Conservation (phyloP, 257 asterid genomes). For the Solanum clarkiae region DNA sequence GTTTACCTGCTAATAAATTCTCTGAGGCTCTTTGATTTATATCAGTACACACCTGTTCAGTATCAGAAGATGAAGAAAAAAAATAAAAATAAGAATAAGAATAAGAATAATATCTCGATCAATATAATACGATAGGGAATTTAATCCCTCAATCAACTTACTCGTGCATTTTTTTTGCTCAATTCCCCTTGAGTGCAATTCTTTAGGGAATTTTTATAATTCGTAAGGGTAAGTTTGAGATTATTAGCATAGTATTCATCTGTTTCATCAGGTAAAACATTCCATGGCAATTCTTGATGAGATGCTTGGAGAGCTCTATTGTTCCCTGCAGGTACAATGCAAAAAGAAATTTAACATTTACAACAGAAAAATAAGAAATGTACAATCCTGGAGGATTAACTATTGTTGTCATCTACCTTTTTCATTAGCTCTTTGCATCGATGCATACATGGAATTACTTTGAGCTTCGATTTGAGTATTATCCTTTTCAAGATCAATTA, state of each 20-base stretch:
- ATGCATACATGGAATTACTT: background rate
- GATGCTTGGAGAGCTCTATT: too few species aligned
- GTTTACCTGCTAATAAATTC: too few species aligned
- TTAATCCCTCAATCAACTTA: background rate
- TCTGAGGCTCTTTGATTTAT: too few species aligned
- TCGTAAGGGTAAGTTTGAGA: background rate
- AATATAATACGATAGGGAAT: too few species aligned
- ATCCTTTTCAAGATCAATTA: background rate
- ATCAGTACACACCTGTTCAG: too few species aligned
- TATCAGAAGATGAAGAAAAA: too few species aligned
- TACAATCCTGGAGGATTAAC: background rate
- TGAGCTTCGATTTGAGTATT: background rate
- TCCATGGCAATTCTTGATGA: background rate
- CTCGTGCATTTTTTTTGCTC: background rate
- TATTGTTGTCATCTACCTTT: conserved; percentile 9
- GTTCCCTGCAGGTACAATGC: too few species aligned
- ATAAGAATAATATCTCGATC: too few species aligned
- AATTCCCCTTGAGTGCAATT: background rate
- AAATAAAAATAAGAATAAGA: too few species aligned
- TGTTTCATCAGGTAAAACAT: background rate
- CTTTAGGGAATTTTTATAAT: background rate
- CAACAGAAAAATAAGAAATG: background rate
- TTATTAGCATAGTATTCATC: background rate
- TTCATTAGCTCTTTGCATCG: background rate
- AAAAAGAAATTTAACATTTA: too few species aligned